Evolutionary conservation across 192 early-diverging fungal species (phyloP), one percentile per base, ranked within the genome.

Genomic region (Coemansia sp.): DNA sequence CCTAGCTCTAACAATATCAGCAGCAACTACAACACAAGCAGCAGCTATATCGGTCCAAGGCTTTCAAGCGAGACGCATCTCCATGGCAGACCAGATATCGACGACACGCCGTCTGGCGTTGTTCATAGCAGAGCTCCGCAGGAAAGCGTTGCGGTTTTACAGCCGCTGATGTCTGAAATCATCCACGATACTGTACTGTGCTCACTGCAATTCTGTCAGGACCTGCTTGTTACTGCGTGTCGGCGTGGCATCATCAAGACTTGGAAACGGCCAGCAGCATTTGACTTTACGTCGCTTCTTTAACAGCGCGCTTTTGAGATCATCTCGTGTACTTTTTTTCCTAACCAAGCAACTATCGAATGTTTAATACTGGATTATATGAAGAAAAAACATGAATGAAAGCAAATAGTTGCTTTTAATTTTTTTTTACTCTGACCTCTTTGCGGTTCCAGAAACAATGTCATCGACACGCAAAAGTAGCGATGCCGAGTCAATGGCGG

Each of bases 401-500:
- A 20, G 20, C 4, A 46, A 46, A 46, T 20, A 20, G 16, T 7
- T 46, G 6, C 43, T 46, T 20, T 55, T 53, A 46, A 30, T 61
- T 60, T 37, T 52, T 45, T 35, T 51, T 45, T 70, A 74, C 62
- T 68, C 61, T 5, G 61, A 45, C 51, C 72, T 75, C 45, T 77
- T 82, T 39, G 67, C 60, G 7, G 80, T 82, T 2, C 66, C 80
- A 23, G 93, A 95, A 3, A 99, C 95, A 83, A 99, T 98, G 83
- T 98, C 97, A 72, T 99, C 97, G 39, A 94, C 91, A 58, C 92
- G 89, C 64, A 94, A 73, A 52, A 94, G 71, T 70, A 94, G 63
- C 66, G 90, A 93, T 25, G 92, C 89, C 34, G 87, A 96, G 86
- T 99, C 97, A 66, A 99, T 94, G 21, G 97, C 97, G 23, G 97